A percentile compares a stretch with the other conserved stretches of the same genome.
phyloP scores from a whole-genome alignment of 2,329 filamentous ascomycete genomes.

The Epichloe uncinata region DNA sequence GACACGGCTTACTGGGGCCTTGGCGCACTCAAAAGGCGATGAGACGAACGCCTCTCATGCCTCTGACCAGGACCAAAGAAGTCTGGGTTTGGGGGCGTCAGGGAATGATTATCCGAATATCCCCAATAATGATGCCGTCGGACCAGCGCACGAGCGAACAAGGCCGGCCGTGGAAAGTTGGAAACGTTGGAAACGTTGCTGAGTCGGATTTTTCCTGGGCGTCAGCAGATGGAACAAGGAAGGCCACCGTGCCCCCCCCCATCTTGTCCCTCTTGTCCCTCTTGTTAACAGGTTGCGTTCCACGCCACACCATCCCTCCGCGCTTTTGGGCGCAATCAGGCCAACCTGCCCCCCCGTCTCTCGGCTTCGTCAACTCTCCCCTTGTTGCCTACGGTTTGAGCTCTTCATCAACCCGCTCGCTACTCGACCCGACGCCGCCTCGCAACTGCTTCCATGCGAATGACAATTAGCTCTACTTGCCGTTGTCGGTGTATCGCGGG shows the following conservation, averaged over 20 bases:
- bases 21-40: no score
- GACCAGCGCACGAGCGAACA: not conserved
- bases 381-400: not conserved
- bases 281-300: not conserved
- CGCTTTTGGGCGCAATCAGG: not conserved
- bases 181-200: not conserved
- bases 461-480: conserved; percentile 9
- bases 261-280: no score
- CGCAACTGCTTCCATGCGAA: conserved; percentile 1
- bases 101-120: no score
- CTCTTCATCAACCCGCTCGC: not conserved
- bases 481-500: conserved; percentile 18
- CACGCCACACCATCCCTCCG: not conserved
- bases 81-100: no score
- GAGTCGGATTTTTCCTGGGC: not conserved
- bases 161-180: no score
- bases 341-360: conserved; percentile 3
- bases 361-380: not conserved
- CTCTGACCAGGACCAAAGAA: no score
- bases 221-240: not conserved
- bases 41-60: no score
- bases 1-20: no score
- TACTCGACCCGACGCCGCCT: not conserved
- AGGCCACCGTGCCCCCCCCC: not conserved
- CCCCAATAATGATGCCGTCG: not conserved